Conservation (phyloP, 139 green algal species). For the Nannochloris sp. region DNA sequence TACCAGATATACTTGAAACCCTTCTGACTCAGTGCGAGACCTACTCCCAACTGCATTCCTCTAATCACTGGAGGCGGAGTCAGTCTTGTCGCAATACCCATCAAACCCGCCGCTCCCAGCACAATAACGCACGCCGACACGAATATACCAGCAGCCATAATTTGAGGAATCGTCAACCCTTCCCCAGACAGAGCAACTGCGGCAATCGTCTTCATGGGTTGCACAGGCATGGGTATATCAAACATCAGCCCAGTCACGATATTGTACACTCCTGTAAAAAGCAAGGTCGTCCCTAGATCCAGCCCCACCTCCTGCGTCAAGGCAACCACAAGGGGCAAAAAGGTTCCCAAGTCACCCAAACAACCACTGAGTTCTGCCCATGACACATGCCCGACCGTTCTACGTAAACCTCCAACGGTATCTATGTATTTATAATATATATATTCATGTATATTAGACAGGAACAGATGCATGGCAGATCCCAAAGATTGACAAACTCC, state of each 20-base stretch:
- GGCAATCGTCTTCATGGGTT: constrained; percentile 82
- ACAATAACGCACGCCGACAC: constrained; percentile 45
- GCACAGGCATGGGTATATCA: constrained; percentile 48
- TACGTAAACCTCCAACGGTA: too few relatives aligned
- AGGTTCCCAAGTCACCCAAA: constrained; percentile 68
- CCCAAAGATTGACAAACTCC: too few relatives aligned
- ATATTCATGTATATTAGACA: too few relatives aligned
- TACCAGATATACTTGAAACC: constrained; percentile 30
- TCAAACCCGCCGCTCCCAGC: constrained; percentile 44
- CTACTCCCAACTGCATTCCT: constrained; percentile 62
- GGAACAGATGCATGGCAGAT: too few relatives aligned
- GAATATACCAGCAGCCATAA: constrained; percentile 53
- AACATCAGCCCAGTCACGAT: constrained; percentile 51
- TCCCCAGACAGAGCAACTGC: constrained; percentile 54
- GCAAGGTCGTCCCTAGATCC: constrained; percentile 66
- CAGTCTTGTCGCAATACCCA: constrained; percentile 34
- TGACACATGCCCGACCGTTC: too few relatives aligned
- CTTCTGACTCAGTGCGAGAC: constrained; percentile 52
- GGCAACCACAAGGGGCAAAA: constrained; percentile 56
- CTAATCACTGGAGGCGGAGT: constrained; percentile 25
- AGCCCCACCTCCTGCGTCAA: constrained; percentile 41
- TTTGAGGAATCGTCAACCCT: constrained; percentile 36
- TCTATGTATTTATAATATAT: too few relatives aligned
- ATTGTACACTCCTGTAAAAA: constrained; percentile 72
- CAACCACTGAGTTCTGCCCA: too few relatives aligned